Evolutionary conservation across 164 flowering plant genomes (phyloP).

Genomic region (Akebia trifoliata): DNA sequence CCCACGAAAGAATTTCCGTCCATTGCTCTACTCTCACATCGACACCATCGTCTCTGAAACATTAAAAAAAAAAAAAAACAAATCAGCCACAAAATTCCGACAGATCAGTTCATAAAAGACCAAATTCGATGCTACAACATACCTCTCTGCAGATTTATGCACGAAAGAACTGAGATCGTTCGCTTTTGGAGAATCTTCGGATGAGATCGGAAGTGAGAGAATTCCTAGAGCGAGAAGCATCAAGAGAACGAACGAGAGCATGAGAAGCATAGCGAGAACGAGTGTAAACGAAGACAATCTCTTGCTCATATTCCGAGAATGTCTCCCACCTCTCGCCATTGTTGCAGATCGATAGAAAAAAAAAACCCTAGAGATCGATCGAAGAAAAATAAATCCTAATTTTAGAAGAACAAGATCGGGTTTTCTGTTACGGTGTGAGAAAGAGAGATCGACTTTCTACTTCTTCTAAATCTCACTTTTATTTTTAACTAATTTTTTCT

Average conservation of each 20-base stretch:
- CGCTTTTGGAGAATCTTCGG: conserved; percentile 25
- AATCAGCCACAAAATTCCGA: background rate
- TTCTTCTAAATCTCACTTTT: background rate
- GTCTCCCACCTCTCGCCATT: conserved; percentile 53
- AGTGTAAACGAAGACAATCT: conserved; percentile 48
- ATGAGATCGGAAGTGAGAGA: conserved; percentile 43
- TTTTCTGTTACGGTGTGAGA: background rate
- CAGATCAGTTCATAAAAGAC: too few species aligned
- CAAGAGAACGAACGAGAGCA: conserved; percentile 51
- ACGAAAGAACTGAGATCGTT: conserved; percentile 49
- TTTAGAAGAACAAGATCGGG: background rate
- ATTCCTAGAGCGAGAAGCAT: conserved; percentile 56
- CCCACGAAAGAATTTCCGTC: conserved; percentile 89
- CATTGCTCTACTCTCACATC: conserved; percentile 46
- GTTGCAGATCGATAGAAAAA: background rate
- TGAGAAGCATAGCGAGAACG: conserved; percentile 43
- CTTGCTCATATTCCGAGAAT: conserved; percentile 35
- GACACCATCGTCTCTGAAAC: conserved; percentile 23
- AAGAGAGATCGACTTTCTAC: background rate
- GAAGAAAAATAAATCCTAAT: conserved; percentile 6
- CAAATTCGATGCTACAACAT: too few species aligned
- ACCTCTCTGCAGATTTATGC: conserved; percentile 28
- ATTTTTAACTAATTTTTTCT: too few species aligned
- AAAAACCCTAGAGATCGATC: background rate
- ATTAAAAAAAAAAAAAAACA: background rate